A percentile compares a stretch with the other conserved stretches of the same genome.
Conservation (phyloP, 176 grass and related monocot species). For the Carex scoparia region DNA sequence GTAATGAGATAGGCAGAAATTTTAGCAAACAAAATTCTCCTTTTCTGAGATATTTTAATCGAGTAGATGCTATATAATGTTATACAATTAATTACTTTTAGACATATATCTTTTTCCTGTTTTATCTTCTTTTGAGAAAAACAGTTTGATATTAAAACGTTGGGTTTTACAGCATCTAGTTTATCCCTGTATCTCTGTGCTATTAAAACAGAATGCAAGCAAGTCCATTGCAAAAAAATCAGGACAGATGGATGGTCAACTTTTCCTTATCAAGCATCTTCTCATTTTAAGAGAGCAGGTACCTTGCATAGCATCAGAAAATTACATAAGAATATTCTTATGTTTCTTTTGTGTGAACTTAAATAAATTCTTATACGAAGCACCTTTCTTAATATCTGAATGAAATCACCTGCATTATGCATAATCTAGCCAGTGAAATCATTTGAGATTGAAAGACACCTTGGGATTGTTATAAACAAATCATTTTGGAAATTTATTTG, state of each 20-base stretch:
- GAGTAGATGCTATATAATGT: not conserved
- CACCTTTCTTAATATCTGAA: not conserved
- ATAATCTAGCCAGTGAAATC: not conserved
- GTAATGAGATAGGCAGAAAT: not conserved
- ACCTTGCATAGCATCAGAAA: not conserved
- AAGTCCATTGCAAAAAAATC: constrained; percentile 82
- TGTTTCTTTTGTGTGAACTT: not conserved
- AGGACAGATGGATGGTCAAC: constrained; percentile 79
- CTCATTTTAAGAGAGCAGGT: constrained; percentile 98
- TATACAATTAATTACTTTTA: not conserved
- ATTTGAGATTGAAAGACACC: not conserved
- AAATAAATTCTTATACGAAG: not conserved
- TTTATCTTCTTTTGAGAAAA: no score
- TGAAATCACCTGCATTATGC: not conserved
- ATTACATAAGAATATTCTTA: not conserved
- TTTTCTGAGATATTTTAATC: not conserved
- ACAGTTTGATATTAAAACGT: not conserved
- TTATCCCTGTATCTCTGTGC: constrained; percentile 26
- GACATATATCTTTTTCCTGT: constrained; percentile 15
- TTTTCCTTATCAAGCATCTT: constrained; percentile 96
- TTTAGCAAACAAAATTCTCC: not conserved
- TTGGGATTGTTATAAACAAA: not conserved
- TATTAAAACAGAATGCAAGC: constrained; percentile 67
- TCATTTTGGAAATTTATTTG: not conserved
- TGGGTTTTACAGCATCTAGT: not conserved